Conservation (phyloP, 495 filamentous ascomycete genomes). For the Amniculicola lignicola region DNA sequence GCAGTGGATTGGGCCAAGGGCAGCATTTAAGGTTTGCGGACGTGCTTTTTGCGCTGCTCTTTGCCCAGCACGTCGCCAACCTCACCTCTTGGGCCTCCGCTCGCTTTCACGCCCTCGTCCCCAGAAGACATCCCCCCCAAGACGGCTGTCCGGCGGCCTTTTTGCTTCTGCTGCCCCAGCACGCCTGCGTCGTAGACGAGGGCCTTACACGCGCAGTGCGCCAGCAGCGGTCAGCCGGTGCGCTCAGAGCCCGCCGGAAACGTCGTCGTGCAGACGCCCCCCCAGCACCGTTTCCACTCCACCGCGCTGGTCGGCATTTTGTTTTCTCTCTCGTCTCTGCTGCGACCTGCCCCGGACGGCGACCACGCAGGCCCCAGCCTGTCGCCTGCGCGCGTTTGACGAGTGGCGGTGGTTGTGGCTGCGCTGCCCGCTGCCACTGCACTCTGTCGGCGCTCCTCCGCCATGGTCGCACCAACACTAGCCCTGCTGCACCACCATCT, state of each 20-base stretch:
- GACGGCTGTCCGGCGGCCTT: too few relatives aligned
- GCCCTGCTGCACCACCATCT: neutral
- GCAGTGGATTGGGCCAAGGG: conserved; percentile 26
- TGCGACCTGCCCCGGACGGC: too few relatives aligned
- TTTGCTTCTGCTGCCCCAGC: conserved; percentile 3
- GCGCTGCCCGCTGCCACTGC: neutral
- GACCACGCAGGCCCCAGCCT: neutral
- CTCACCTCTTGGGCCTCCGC: neutral
- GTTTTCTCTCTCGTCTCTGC: neutral
- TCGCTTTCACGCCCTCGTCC: neutral
- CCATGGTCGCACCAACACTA: conserved; percentile 4
- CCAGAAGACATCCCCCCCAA: neutral
- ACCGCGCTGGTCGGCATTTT: neutral
- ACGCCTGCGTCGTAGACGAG: neutral
- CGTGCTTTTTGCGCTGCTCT: conserved; percentile 15
- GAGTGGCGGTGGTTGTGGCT: conserved; percentile 19
- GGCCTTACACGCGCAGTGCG: neutral
- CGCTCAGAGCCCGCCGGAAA: conserved; percentile 15
- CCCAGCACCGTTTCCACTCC: conserved; percentile 17
- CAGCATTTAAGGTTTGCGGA: conserved; percentile 31
- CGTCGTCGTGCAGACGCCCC: conserved; percentile 29
- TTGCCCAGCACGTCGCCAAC: conserved; percentile 7
- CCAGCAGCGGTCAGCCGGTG: conserved; percentile 24
- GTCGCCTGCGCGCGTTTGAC: neutral
- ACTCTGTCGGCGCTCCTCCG: conserved; percentile 15